A percentile compares a stretch with the other conserved stretches of the same genome.
Conservation (phyloP, 1,284 basidiomycete genomes). For the Puccinia hordei region DNA sequence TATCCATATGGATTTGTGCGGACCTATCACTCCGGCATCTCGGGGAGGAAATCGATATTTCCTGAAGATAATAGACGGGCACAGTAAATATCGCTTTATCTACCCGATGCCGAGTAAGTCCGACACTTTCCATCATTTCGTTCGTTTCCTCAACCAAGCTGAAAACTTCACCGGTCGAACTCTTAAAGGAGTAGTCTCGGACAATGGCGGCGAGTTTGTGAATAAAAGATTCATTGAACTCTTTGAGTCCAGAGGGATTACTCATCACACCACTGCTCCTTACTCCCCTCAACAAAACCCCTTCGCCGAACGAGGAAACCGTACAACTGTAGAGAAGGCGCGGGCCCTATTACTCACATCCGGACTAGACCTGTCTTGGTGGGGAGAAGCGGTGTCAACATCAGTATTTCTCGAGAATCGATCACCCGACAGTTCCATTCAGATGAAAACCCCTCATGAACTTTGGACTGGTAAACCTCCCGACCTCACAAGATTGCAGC, state of each 20-base stretch:
- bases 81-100: background rate
- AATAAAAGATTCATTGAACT: background rate
- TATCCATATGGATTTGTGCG: no score
- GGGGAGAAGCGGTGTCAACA: slow-evolving; percentile 1
- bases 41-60: no score
- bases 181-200: background rate
- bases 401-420: slow-evolving; percentile 18
- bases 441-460: background rate
- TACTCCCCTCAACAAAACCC: slow-evolving; percentile 32
- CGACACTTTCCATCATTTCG: background rate
- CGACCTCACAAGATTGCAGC: background rate
- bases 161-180: background rate
- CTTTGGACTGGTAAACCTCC: background rate
- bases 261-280: background rate
- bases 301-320: no score
- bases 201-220: background rate
- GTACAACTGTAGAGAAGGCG: slow-evolving; percentile 2
- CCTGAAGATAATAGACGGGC: no score
- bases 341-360: background rate
- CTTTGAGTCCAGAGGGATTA: background rate
- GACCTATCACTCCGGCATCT: no score
- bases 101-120: slow-evolving; percentile 7
- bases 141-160: background rate
- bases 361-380: background rate
- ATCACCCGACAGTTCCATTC: background rate